Conservation (phyloP, 129 eudicot species). For the Kitagawia praeruptora region DNA sequence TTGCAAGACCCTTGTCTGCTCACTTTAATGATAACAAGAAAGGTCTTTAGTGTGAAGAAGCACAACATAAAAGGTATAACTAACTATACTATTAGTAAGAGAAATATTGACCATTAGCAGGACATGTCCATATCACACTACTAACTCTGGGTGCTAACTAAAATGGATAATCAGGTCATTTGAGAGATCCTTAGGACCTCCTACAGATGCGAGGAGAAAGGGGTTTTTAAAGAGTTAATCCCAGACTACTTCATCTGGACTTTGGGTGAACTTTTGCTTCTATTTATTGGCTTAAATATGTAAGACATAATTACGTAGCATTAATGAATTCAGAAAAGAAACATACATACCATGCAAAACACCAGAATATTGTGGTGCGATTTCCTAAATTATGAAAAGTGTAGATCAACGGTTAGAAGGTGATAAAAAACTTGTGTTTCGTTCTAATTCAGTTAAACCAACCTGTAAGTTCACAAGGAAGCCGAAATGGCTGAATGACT, state of each 20-base stretch:
- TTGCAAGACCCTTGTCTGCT: too few species aligned
- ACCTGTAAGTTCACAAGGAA: constrained; percentile 99
- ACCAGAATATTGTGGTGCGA: constrained; percentile 93
- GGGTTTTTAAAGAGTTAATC: not conserved
- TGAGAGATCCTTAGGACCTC: not conserved
- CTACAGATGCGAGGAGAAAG: not conserved
- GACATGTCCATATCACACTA: too few species aligned
- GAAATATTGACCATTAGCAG: too few species aligned
- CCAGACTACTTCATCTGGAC: not conserved
- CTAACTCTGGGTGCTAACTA: not conserved
- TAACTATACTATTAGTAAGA: too few species aligned
- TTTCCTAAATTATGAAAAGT: constrained; percentile 49
- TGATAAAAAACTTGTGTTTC: not conserved
- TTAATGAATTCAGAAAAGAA: not conserved
- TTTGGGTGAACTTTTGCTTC: not conserved
- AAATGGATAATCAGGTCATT: not conserved
- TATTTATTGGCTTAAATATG: not conserved
- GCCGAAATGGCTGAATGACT: constrained; percentile 92
- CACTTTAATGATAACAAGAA: too few species aligned
- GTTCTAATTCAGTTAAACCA: not conserved
- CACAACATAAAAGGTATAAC: too few species aligned
- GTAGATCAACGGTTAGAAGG: not conserved
- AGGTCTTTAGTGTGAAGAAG: too few species aligned
- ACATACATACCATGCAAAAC: constrained; percentile 64
- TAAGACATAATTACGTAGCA: not conserved